phyloP scores from a whole-genome alignment of 2,329 filamentous ascomycete species.

The Dactylellina haptotyla region DNA sequence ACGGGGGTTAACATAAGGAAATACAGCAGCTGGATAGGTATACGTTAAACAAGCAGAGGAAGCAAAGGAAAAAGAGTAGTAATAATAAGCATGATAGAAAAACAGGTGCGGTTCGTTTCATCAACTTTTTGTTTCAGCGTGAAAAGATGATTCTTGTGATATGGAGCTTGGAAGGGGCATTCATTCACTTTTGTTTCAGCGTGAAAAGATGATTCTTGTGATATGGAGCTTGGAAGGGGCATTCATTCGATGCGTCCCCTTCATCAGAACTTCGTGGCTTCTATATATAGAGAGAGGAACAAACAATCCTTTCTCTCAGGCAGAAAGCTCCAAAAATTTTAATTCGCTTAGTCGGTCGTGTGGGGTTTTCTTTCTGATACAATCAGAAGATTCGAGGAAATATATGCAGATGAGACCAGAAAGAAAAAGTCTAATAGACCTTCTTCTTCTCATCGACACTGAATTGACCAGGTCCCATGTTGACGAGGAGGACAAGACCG shows the following conservation, averaged over 20 bases:
- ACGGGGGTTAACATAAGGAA: neutral
- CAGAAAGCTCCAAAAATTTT: constrained; percentile 2
- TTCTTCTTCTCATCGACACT: constrained; percentile 99
- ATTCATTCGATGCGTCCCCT: constrained; percentile 4
- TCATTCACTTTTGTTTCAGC: constrained; percentile 1
- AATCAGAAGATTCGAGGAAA: constrained; percentile 6
- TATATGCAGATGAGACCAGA: neutral
- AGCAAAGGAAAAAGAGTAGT: neutral
- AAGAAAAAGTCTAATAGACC: constrained; percentile 77
- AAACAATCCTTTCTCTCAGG: too few species aligned
- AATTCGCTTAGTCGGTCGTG: constrained; percentile 20
- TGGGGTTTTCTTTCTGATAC: constrained; percentile 12
- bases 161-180: neutral
- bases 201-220: neutral
- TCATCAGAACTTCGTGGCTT: too few species aligned
- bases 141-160: neutral
- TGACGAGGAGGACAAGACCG: constrained; percentile 93
- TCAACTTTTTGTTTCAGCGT: constrained; percentile 20
- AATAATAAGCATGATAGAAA: constrained; percentile 1
- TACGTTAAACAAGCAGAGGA: constrained; percentile 9
- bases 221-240: neutral
- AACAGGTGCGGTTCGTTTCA: constrained; percentile 16
- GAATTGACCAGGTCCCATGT: constrained; percentile 97
- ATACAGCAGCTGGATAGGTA: constrained; percentile 44
- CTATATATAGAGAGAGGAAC: too few species aligned